Evolutionary conservation across 2,329 filamentous ascomycete species (phyloP).

Genomic region (Ceratocystis smalleyi): DNA sequence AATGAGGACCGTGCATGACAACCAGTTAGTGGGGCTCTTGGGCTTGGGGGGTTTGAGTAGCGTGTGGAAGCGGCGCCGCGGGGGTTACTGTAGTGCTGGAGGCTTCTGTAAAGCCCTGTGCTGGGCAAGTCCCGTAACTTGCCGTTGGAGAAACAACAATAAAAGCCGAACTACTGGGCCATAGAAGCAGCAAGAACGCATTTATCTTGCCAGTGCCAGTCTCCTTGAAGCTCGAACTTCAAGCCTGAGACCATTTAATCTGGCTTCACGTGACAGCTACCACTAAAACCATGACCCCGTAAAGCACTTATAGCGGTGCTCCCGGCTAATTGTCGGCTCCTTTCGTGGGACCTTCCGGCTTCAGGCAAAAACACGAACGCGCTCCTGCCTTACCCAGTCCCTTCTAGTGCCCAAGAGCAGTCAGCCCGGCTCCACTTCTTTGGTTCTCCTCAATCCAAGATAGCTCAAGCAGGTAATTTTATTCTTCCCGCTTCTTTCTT

Average conservation of each 20-base stretch:
- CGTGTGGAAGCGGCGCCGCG: neutral
- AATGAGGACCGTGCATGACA: slow-evolving; percentile 10
- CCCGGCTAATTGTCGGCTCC: neutral
- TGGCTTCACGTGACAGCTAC: neutral
- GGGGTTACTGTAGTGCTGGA: neutral
- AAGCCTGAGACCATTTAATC: no score
- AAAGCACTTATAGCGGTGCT: neutral
- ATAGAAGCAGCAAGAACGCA: no score
- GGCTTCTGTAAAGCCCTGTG: neutral
- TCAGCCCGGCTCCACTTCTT: neutral
- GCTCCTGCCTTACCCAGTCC: neutral
- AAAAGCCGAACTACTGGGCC: no score
- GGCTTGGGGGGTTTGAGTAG: neutral
- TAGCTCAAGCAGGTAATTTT: no score
- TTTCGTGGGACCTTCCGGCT: neutral
- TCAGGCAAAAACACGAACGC: slow-evolving; percentile 2
- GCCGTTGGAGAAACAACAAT: no score
- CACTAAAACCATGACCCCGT: neutral
- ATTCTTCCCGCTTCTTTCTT: neutral
- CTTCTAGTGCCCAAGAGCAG: neutral
- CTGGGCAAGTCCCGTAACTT: neutral
- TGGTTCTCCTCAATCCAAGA: neutral
- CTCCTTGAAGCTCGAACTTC: no score
- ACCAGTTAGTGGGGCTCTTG: slow-evolving; percentile 11
- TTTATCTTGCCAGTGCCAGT: no score